Conservation (phyloP, 192 early-diverging fungal genomes). For the Dissophora ornata region DNA sequence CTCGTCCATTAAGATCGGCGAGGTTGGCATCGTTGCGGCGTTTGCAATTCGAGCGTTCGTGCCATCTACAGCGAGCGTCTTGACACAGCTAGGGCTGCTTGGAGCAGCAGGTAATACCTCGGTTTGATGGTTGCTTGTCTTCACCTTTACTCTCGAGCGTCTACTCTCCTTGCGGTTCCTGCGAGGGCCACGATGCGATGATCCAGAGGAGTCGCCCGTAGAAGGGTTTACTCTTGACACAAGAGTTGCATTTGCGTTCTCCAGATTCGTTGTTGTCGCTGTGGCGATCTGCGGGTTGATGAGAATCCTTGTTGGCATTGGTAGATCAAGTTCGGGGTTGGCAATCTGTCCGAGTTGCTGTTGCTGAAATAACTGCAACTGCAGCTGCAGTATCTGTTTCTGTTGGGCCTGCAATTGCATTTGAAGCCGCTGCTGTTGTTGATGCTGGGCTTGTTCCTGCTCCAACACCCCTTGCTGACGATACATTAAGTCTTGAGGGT, state of each 20-base stretch:
- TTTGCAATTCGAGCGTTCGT: not conserved
- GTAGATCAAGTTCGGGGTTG: constrained; percentile 22
- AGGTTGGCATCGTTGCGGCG: not conserved
- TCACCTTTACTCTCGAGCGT: too few species aligned
- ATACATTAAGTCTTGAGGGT: constrained; percentile 5
- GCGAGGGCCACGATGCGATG: not conserved
- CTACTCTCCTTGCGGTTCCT: too few species aligned
- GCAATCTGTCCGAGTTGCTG: constrained; percentile 5
- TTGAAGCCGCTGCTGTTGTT: constrained; percentile 19
- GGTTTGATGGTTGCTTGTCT: not conserved
- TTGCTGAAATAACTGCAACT: not conserved
- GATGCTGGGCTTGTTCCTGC: constrained; percentile 17
- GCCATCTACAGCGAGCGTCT: not conserved
- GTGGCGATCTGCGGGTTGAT: constrained; percentile 16
- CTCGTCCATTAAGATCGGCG: constrained; percentile 33
- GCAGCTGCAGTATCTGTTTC: constrained; percentile 23
- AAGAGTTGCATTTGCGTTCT: not conserved
- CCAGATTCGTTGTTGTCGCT: not conserved
- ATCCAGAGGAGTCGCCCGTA: not conserved
- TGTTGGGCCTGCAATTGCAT: constrained; percentile 8
- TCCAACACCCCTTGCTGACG: constrained; percentile 16
- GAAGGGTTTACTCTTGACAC: not conserved
- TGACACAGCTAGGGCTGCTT: too few species aligned
- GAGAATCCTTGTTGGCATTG: constrained; percentile 1
- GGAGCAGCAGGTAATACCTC: not conserved